Evolutionary conservation across 306 rosid species (phyloP), one percentile per base, ranked within the genome.

Genomic region (Elaeagnus macrophylla): DNA sequence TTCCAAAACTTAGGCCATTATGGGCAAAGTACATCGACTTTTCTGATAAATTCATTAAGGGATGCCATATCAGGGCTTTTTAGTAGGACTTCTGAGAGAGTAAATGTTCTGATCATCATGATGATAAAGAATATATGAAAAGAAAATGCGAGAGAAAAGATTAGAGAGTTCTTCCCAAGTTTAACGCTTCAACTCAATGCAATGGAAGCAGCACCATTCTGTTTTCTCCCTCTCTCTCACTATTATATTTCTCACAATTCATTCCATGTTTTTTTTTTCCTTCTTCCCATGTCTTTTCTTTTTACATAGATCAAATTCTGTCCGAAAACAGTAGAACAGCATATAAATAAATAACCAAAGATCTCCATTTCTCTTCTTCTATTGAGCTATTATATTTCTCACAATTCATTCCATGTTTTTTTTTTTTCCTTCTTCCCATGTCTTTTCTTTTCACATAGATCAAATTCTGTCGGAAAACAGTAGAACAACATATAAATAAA

Each of bases 41-140:
- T 81, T 84, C 96, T 8, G 96, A 93, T 82, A 80, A 82, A 61
- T 87, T 93, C 84, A 82, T 93, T 63, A 87, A 79, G 78, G 64
- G 93, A 75, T 93, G 99, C 67, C 89, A 79, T 61, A 82, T 93
- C 41, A 88, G 79, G 69, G 70, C 78, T 65, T 80, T 75, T 48
- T 91, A 79, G 80, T 48, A 57, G 60, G 72, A 60, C 62, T 71
- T 71, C 66, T 56, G 54, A 61, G 67, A 75, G 54, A 16, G n/a
- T n/a, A n/a, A 37, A 58, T 18, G 64, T 48, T 35, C 16, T 55
- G 61, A 56, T 55, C 60, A 56, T 17, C 42, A 12, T 56, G 73
- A 73, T 67, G 70, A 68, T 51, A 75, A 66, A 67, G 71, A 52
- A 70, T 72, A 64, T 17, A 13, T 61, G 56, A 66, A 66, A 64